Conservation (phyloP, 768 basidiomycete species). For the Boletus barrowsii region DNA sequence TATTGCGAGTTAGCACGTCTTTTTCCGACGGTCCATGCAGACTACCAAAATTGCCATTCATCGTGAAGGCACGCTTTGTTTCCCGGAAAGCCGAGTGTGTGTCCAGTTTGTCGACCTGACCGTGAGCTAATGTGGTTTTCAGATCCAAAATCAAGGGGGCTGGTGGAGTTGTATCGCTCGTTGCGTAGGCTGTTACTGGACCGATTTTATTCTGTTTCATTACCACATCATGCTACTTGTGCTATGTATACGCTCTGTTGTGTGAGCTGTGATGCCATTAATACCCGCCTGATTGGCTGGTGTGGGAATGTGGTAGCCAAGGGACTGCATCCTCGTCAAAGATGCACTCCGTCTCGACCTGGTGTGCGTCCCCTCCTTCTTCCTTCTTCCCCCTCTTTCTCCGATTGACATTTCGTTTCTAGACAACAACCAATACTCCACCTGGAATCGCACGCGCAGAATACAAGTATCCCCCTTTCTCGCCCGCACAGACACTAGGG, state of each 20-base stretch:
- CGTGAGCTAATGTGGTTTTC: slow-evolving; percentile 15
- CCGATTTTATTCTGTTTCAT: background rate
- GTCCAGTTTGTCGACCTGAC: slow-evolving; percentile 9
- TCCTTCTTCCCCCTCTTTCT: background rate
- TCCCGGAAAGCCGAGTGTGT: slow-evolving; percentile 80
- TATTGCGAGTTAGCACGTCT: background rate
- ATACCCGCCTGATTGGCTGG: background rate
- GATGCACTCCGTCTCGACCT: slow-evolving; percentile 35
- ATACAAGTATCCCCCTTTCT: slow-evolving; percentile 50
- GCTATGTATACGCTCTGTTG: too few relatives aligned
- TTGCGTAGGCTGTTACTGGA: slow-evolving; percentile 57
- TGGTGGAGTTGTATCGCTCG: slow-evolving; percentile 88
- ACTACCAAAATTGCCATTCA: slow-evolving; percentile 88
- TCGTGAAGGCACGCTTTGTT: slow-evolving; percentile 97
- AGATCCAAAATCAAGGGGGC: slow-evolving; percentile 86
- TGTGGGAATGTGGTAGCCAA: background rate
- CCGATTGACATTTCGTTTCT: background rate
- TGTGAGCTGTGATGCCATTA: background rate
- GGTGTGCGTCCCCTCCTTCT: slow-evolving; percentile 34
- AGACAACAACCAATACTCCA: slow-evolving; percentile 51
- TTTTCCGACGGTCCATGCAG: slow-evolving; percentile 33
- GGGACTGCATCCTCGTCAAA: slow-evolving; percentile 5
- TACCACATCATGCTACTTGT: too few relatives aligned
- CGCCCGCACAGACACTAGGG: slow-evolving; percentile 48
- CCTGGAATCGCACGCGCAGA: slow-evolving; percentile 58